These are phyloP conservation scores for Conticribra guillardii DNA, from an alignment of 108 stramenopile genomes.

Conservation along the genomic window DNA sequence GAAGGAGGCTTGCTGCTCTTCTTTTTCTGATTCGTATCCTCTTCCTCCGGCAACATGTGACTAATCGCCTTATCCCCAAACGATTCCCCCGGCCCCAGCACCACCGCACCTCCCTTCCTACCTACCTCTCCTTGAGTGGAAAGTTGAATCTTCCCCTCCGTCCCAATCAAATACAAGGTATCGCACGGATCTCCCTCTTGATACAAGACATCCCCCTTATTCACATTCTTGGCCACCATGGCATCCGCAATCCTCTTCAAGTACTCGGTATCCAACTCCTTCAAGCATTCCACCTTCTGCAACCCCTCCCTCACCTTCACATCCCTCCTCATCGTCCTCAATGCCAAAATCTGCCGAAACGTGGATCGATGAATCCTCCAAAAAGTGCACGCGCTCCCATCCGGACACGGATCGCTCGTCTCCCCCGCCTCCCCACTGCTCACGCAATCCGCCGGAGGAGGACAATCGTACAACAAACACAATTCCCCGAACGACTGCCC, in stretches of 20 bases:
- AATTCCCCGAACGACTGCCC: slow-evolving; percentile 93
- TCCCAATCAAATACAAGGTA: slow-evolving; percentile 63
- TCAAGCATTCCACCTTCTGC: slow-evolving; percentile 67
- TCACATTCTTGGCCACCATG: slow-evolving; percentile 34
- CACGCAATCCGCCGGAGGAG: slow-evolving; percentile 90
- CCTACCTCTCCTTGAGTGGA: not conserved
- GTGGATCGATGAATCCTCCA: slow-evolving; percentile 81
- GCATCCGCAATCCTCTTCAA: slow-evolving; percentile 64
- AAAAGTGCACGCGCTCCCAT: slow-evolving; percentile 36
- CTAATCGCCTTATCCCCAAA: slow-evolving; percentile 49
- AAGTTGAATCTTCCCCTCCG: slow-evolving; percentile 53
- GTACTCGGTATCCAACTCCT: slow-evolving; percentile 48
- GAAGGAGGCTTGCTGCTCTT: not conserved
- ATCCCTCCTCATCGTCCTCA: slow-evolving; percentile 60
- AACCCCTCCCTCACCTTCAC: slow-evolving; percentile 72
- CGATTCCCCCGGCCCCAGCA: slow-evolving; percentile 40
- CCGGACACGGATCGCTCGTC: slow-evolving; percentile 5
- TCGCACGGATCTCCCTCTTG: slow-evolving; percentile 72
- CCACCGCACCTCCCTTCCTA: slow-evolving; percentile 3
- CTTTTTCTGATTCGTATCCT: not conserved
- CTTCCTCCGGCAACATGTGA: slow-evolving; percentile 4
- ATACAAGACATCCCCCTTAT: slow-evolving; percentile 60
- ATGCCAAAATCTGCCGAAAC: slow-evolving; percentile 80
- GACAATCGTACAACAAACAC: slow-evolving; percentile 92
- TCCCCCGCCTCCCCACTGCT: slow-evolving; percentile 37